Evolutionary conservation across 2,329 filamentous ascomycete genomes (phyloP).

Genomic region (Neonectria hederae): DNA sequence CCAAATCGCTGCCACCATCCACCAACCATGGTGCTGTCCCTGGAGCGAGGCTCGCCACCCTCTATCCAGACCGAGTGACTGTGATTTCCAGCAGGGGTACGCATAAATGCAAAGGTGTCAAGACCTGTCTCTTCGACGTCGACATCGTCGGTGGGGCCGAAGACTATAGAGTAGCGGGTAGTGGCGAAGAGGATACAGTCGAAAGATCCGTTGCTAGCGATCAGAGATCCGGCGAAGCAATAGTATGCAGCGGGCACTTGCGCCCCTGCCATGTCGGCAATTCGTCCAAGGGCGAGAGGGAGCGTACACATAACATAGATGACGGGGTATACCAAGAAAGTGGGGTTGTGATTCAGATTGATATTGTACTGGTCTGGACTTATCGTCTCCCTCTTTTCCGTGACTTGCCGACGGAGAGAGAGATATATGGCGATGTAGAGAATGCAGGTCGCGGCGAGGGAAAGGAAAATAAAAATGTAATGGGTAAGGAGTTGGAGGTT

Average conservation of each 20-base stretch:
- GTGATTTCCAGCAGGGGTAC: constrained; percentile 49
- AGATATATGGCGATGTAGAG: constrained; percentile 54
- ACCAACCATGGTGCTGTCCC: constrained; percentile 24
- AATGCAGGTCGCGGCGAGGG: constrained; percentile 47
- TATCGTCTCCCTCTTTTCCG: background rate
- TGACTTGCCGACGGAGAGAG: constrained; percentile 44
- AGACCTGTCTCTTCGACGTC: constrained; percentile 58
- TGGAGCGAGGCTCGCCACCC: constrained; percentile 33
- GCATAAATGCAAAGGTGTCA: constrained; percentile 61
- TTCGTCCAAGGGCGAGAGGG: constrained; percentile 70
- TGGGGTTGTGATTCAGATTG: constrained; percentile 50
- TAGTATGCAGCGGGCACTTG: constrained; percentile 63
- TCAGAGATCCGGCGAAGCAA: constrained; percentile 66
- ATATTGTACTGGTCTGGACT: constrained; percentile 1
- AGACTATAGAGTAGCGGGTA: constrained; percentile 61
- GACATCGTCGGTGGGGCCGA: constrained; percentile 46
- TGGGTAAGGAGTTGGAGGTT: constrained; percentile 67
- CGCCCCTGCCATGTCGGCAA: constrained; percentile 66
- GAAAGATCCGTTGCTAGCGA: constrained; percentile 64
- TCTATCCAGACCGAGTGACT: constrained; percentile 53
- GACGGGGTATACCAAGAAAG: constrained; percentile 72
- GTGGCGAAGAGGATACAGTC: constrained; percentile 63
- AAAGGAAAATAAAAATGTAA: constrained; percentile 69
- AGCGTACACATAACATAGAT: constrained; percentile 74
- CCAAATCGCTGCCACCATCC: constrained; percentile 41